Evolutionary conservation across 2,329 filamentous ascomycete genomes (phyloP).

Genomic region (Aspergillus pseudoviridinutans): DNA sequence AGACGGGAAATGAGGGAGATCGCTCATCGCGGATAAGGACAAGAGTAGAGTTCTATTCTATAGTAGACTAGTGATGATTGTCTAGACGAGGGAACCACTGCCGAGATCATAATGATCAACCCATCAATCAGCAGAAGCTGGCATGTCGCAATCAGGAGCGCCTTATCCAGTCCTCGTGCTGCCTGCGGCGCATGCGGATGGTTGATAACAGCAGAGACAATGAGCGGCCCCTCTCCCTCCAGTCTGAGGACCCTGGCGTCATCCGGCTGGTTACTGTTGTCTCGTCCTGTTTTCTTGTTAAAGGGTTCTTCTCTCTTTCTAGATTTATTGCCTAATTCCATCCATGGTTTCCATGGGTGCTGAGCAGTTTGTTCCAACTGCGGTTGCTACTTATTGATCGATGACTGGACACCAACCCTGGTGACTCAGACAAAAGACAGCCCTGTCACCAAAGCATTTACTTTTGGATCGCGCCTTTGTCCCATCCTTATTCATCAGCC

Average conservation of each 20-base stretch:
- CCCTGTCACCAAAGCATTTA: slow-evolving; percentile 1
- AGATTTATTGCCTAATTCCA: background rate
- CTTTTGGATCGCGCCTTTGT: background rate
- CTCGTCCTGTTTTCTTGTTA: background rate
- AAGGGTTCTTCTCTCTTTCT: background rate
- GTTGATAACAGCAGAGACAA: background rate
- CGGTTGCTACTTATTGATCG: background rate
- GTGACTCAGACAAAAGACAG: slow-evolving; percentile 12
- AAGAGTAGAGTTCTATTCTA: background rate
- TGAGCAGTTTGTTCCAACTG: background rate
- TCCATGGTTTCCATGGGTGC: background rate
- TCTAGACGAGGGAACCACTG: background rate
- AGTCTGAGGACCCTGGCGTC: background rate
- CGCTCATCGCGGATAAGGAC: background rate
- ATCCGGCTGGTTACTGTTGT: background rate
- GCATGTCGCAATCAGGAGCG: slow-evolving; percentile 9
- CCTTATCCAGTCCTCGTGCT: slow-evolving; percentile 10
- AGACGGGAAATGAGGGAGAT: background rate
- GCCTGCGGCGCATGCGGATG: slow-evolving; percentile 1
- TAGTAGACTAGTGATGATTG: background rate
- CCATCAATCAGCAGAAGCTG: background rate
- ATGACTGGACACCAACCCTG: slow-evolving; percentile 1
- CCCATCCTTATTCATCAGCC: slow-evolving; percentile 3
- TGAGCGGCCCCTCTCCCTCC: background rate
- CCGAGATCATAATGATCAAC: background rate